Base-by-base conservation (phyloP, 805 yeast species). In the Barnettozyma botsteinii region DNA sequence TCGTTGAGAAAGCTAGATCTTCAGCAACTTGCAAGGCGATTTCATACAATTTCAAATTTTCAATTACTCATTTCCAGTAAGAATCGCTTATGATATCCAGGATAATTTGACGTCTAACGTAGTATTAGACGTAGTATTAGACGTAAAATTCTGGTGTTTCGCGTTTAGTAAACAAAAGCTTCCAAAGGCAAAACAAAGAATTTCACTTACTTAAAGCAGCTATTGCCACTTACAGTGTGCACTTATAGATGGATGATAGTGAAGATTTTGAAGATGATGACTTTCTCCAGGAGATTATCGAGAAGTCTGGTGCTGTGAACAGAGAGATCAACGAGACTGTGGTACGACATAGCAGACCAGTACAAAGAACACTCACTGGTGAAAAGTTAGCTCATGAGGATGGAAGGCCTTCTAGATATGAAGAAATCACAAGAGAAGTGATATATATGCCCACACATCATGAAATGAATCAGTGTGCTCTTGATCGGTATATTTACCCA, bases 401-500 rank as follows among this genome's bases (percentile, higher is more conserved):
- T 31, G 40, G 34, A 3, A 13, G 23, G 12, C 48, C 31, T 8
- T 38, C 48, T 4, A 37, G 38, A 1, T 68, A 69, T 43, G 70
- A 67, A 43, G 72, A 69, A 47, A 51, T 66, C 3, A 52, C 48
- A n/a, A 38, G 57, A 7, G 55, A 52, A 4, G 62, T 65, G 3
- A 56, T 58, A 1, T 67, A 53, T 46, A 62, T 60, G 19, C 69
- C 73, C 0, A 72, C 78, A 2, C 78, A 75, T 46, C 86, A 79
- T 49, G 62, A 61, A 10, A 52, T 81, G 30, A 61, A 73, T 47
- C 36, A 45, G 3, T 62, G 57, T 4, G 61, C 60, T 8, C 46
- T 79, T 7, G 38, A 49, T 2, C 65, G 76, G 0, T 85, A 79
- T 53, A 64, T 86, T 0, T 93, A 94, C 57, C 98, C 99, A 0